These are phyloP conservation scores for Melampsora occidentalis DNA, from an alignment of 1,284 basidiomycete species.

Conservation along the genomic window DNA sequence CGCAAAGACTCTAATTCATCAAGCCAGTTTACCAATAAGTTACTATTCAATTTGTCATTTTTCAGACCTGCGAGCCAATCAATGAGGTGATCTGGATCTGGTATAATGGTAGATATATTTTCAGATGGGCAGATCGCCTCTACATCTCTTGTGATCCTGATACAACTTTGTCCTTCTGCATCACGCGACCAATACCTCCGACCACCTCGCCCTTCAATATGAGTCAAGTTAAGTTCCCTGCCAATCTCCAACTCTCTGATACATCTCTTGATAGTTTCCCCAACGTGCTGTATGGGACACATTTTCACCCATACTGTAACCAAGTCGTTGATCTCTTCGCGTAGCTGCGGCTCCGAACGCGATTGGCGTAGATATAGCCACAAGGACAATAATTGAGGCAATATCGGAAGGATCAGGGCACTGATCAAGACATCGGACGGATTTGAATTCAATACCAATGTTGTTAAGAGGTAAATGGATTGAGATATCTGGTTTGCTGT, in stretches of 20 bases:
- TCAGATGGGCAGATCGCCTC: background rate
- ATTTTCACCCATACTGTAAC: conserved; percentile 18
- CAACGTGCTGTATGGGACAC: conserved; percentile 7
- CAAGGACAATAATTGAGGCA: conserved; percentile 25
- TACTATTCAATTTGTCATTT: conserved; percentile 1
- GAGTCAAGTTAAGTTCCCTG: conserved; percentile 12
- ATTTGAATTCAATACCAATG: conserved; percentile 33
- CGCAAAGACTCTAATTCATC: conserved; percentile 23
- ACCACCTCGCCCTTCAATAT: background rate
- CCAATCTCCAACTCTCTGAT: conserved; percentile 30
- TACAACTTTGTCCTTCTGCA: conserved; percentile 16
- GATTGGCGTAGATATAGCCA: background rate
- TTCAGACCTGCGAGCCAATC: conserved; percentile 23
- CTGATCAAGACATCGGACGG: conserved; percentile 24
- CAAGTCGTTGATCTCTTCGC: conserved; percentile 2
- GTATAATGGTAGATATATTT: conserved; percentile 1
- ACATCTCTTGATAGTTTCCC: background rate
- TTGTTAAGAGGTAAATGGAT: conserved; percentile 15
- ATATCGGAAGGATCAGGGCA: conserved; percentile 18
- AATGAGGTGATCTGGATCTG: conserved; percentile 12
- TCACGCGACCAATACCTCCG: conserved; percentile 25
- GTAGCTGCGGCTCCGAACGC: conserved; percentile 4
- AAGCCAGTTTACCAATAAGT: conserved; percentile 14
- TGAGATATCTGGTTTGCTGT: conserved; percentile 4
- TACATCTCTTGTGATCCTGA: background rate